Evolutionary conservation across 2,329 filamentous ascomycete genomes (phyloP).

Genomic region (Colletotrichum karsti): DNA sequence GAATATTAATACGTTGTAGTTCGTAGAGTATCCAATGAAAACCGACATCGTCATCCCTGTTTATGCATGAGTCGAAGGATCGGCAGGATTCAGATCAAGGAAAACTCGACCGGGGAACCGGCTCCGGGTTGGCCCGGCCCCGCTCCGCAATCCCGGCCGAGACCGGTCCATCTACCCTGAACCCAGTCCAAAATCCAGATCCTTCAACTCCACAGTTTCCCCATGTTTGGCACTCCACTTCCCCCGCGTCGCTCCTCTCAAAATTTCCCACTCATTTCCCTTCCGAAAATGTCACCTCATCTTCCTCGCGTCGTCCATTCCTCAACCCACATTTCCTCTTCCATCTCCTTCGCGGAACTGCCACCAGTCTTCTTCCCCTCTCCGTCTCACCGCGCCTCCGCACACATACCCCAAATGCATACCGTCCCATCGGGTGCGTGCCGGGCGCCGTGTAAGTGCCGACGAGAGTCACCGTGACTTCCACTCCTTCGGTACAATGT

Average conservation of each 20-base stretch:
- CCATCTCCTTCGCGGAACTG: neutral
- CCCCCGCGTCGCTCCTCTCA: neutral
- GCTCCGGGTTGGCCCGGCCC: neutral
- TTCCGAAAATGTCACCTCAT: neutral
- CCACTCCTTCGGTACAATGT: conserved; percentile 19
- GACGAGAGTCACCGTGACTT: neutral
- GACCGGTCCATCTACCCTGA: neutral
- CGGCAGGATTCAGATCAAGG: too few species aligned
- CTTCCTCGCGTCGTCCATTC: neutral
- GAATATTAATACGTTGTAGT: too few species aligned
- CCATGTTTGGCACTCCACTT: neutral
- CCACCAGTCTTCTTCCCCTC: neutral
- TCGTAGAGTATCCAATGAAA: too few species aligned
- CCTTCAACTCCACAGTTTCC: neutral
- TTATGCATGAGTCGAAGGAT: neutral
- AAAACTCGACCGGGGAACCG: neutral
- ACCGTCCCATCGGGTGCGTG: neutral
- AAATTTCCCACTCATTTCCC: neutral
- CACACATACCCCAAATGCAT: conserved; percentile 13
- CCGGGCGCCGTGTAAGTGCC: conserved; percentile 7
- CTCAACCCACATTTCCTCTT: conserved; percentile 9
- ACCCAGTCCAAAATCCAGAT: neutral
- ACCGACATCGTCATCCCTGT: too few species aligned
- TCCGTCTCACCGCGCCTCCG: neutral
- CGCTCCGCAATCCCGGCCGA: neutral